Evolutionary conservation across 1,139 yeast genomes (phyloP), one percentile per base, ranked within the genome.

Genomic region (Taiozyma onychis): DNA sequence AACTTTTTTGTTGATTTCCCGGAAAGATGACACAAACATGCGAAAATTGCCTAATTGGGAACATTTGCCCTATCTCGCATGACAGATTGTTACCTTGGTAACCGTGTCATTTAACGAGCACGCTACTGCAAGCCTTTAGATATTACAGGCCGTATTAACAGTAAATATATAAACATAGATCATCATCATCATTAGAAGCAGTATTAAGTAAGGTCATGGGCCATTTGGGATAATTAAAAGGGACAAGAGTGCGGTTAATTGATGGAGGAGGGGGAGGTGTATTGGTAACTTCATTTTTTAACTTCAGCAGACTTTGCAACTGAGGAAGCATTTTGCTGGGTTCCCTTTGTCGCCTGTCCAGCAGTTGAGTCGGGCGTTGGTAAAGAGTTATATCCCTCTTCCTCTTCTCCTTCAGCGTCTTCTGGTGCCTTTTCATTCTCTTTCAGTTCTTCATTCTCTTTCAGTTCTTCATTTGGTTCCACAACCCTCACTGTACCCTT

Each of bases 351-450:
- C 4, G 24, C 22, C 14, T 37, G 41, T 18, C 18, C 41, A 1
- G 55, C 63, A 3, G 64, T 58, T 2, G 63, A 59, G 42, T 60
- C 64, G 1, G 65, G 65, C 0, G 65, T 61, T 1, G 65, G 65
- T 14, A 61, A 44, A 1, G 65, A 54, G 3, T 54, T 48, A 28
- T 56, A 57, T 21, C 52, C 56, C 7, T 22, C 44, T 1, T 46
- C 47, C 6, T 44, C 43, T 2, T 22, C 39, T 9, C 14, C 22
- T 18, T 39, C 41, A 10, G 14, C 35, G 21, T 16, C 46, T 3
- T 32, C 39, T 16, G n/a, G 14, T 2, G 39, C 11, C 3, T 16
- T 10, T 13, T 45, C 46, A 9, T 28, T 8, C 35, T 34, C 43
- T 9, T 37, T 18, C 6, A 5, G 35, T 6, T 16, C 27, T n/a